phyloP scores from a whole-genome alignment of 228 moss, liverwort and hornwort genomes.

The Sphagnum fallax region DNA sequence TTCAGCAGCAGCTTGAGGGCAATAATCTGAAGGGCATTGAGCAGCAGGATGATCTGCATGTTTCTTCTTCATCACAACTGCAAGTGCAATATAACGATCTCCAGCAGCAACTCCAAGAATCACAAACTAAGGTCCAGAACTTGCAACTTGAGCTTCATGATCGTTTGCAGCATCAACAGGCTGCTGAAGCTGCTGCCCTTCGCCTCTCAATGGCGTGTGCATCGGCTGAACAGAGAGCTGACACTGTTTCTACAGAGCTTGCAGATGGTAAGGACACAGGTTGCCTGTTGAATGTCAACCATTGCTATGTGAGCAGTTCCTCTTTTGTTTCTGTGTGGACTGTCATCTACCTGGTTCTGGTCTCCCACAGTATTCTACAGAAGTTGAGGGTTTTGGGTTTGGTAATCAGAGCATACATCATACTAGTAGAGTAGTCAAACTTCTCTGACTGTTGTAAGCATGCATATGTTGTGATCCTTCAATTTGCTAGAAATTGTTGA shows the following conservation, averaged over 20 bases:
- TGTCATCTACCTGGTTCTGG: not conserved
- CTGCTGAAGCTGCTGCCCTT: constrained; percentile 40
- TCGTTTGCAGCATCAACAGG: constrained; percentile 25
- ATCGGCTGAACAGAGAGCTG: constrained; percentile 27
- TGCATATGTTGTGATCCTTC: not conserved
- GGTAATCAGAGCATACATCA: not conserved
- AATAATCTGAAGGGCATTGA: not conserved
- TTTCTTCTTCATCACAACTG: not conserved
- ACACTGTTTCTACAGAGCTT: constrained; percentile 19
- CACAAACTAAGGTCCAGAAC: constrained; percentile 25
- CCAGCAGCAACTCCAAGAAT: constrained; percentile 40
- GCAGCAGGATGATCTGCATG: not conserved
- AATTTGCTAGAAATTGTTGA: not conserved
- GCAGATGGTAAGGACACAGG: constrained; percentile 15
- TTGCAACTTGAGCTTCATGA: constrained; percentile 29
- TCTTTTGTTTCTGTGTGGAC: not conserved
- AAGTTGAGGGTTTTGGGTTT: too few relatives aligned
- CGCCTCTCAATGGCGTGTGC: constrained; percentile 29
- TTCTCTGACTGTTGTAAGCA: not conserved
- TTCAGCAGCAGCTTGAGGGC: not conserved
- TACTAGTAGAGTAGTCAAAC: not conserved
- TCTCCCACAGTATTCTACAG: too few relatives aligned
- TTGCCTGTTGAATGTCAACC: not conserved
- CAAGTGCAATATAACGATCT: constrained; percentile 10
- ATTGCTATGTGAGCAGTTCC: not conserved